A percentile compares a stretch with the other conserved stretches of the same genome.
These are phyloP conservation scores for Dictyostelium capitatum DNA, from an alignment of 78 protist genomes.

Conservation along the genomic window DNA sequence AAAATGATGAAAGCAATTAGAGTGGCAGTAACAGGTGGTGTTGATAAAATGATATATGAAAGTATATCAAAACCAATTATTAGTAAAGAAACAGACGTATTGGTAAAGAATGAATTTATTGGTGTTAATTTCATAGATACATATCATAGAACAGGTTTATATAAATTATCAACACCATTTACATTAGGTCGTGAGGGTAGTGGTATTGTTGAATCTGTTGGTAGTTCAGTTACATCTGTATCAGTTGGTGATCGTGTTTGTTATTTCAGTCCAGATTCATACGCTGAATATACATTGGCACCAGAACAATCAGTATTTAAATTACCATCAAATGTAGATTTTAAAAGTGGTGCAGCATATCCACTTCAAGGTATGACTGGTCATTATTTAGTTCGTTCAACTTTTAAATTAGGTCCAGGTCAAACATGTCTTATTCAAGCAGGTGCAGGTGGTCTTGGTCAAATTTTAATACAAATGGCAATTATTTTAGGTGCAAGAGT, in stretches of 20 bases:
- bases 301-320: background rate
- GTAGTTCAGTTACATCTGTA: background rate
- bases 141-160: constrained; percentile 86
- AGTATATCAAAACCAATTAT: constrained; percentile 23
- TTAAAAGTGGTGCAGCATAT: constrained; percentile 78
- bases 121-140: constrained; percentile 91
- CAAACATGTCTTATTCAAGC: constrained; percentile 88
- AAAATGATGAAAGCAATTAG: constrained; percentile 60
- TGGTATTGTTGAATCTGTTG: constrained; percentile 81
- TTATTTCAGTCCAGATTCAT: constrained; percentile 57
- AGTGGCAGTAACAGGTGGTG: constrained; percentile 43
- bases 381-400: constrained; percentile 77
- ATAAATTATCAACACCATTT: constrained; percentile 57
- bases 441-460: constrained; percentile 93
- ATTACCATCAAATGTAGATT: constrained; percentile 56
- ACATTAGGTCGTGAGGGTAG: constrained; percentile 86
- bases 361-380: constrained; percentile 90
- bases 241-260: constrained; percentile 83
- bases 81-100: constrained; percentile 50
- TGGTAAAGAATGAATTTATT: constrained; percentile 37
- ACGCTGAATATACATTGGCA: constrained; percentile 63
- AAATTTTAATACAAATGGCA: constrained; percentile 80
- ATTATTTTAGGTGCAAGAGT: constrained; percentile 86
- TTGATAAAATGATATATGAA: constrained; percentile 20
- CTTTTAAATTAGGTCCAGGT: constrained; percentile 26